Conservation (phyloP, 75 land plant species). For the Chamaecyparis obtusa region DNA sequence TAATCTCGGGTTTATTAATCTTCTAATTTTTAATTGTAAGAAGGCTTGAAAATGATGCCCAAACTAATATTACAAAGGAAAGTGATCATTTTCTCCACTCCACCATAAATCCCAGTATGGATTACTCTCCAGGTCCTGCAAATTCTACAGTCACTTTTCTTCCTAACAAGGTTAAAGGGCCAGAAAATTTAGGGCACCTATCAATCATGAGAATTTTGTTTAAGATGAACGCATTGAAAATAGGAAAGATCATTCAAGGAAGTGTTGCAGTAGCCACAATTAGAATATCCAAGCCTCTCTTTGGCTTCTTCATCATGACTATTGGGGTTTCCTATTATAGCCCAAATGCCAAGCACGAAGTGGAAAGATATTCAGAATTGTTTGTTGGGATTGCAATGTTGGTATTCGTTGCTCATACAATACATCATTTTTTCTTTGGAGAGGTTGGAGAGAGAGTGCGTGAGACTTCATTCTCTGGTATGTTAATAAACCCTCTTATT, state of each 20-base stretch:
- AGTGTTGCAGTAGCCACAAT: slow-evolving; percentile 37
- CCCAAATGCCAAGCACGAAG: slow-evolving; percentile 17
- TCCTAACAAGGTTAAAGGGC: background rate
- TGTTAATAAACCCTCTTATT: background rate
- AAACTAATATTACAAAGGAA: background rate
- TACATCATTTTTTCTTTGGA: slow-evolving; percentile 55
- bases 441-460: slow-evolving; percentile 51
- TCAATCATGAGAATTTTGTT: slow-evolving; percentile 36
- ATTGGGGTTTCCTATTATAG: slow-evolving; percentile 33
- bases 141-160: too few species aligned
- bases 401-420: slow-evolving; percentile 26
- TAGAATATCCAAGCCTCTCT: slow-evolving; percentile 48
- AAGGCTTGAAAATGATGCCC: background rate
- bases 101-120: background rate
- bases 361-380: slow-evolving; percentile 21
- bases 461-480: slow-evolving; percentile 55
- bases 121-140: background rate
- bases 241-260: slow-evolving; percentile 23
- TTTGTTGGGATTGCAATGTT: slow-evolving; percentile 29
- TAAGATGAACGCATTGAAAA: slow-evolving; percentile 28
- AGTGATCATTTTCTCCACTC: slow-evolving; percentile 1
- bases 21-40: background rate
- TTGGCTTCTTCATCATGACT: slow-evolving; percentile 44
- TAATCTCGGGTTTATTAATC: background rate
- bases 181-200: background rate